Conservation (phyloP, 176 grass and related monocot genomes). For the Aegilops tauschii region DNA sequence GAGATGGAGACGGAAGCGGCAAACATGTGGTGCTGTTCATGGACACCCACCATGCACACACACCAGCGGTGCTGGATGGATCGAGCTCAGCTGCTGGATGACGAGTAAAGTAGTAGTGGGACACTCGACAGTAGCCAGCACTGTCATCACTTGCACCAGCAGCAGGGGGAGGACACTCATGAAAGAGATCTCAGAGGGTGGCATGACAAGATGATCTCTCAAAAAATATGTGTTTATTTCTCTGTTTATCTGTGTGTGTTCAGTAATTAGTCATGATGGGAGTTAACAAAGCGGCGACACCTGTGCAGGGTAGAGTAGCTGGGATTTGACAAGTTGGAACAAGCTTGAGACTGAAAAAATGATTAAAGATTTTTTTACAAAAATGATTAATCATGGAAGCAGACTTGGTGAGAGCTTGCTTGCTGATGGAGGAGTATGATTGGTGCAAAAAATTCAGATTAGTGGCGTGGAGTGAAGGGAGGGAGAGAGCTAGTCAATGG, state of each 20-base stretch:
- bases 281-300: not conserved
- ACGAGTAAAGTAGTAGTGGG: constrained; percentile 37
- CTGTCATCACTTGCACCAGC: not conserved
- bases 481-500: not conserved
- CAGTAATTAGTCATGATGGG: not conserved
- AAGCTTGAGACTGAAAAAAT: not conserved
- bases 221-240: not conserved
- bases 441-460: not conserved
- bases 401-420: not conserved
- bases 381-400: not conserved
- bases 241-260: not conserved
- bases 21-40: constrained; percentile 42
- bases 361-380: too few species aligned
- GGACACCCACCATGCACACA: constrained; percentile 28
- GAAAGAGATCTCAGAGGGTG: not conserved
- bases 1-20: constrained; percentile 9
- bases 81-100: not conserved
- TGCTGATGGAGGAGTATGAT: not conserved
- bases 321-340: not conserved
- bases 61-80: not conserved
- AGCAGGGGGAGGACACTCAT: not conserved
- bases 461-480: constrained; percentile 41
- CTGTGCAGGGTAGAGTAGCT: not conserved
- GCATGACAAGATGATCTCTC: not conserved
- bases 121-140: constrained; percentile 14